Evolutionary conservation across 345 rosid species (phyloP).

Genomic region (Reutealis trisperma): DNA sequence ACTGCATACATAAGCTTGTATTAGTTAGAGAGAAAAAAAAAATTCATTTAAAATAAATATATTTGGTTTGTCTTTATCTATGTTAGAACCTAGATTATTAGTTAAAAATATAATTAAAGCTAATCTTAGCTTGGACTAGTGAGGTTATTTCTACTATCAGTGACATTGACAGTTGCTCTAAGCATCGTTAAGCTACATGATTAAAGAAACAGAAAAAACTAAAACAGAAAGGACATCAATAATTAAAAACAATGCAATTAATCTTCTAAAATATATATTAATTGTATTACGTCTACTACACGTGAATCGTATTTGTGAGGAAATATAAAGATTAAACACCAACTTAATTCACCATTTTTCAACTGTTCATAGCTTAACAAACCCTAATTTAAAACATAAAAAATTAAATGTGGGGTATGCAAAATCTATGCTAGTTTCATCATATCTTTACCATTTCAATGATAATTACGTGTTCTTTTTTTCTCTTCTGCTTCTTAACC

Average conservation of each 20-base stretch:
- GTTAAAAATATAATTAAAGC: not conserved
- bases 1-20: not conserved
- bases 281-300: slow-evolving; percentile 33
- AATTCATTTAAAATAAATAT: not conserved
- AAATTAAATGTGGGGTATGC: slow-evolving; percentile 36
- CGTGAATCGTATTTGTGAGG: slow-evolving; percentile 39
- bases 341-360: slow-evolving; percentile 24
- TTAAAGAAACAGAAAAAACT: slow-evolving; percentile 20
- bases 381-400: slow-evolving; percentile 21
- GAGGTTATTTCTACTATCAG: slow-evolving; percentile 19
- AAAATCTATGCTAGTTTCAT: slow-evolving; percentile 54
- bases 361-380: slow-evolving; percentile 37
- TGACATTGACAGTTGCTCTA: slow-evolving; percentile 34
- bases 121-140: slow-evolving; percentile 11
- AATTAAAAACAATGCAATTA: slow-evolving; percentile 7
- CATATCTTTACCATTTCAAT: slow-evolving; percentile 51
- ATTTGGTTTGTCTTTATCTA: not conserved
- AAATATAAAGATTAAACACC: slow-evolving; percentile 23
- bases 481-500: slow-evolving; percentile 9
- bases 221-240: slow-evolving; percentile 13
- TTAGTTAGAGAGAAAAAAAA: slow-evolving; percentile 7
- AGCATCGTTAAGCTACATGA: slow-evolving; percentile 16
- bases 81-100: not conserved
- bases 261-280: not conserved
- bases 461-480: slow-evolving; percentile 28